Evolutionary conservation across 257 asterid species (phyloP), one percentile per base, ranked within the genome.

Genomic region (Forsythia viridissima): DNA sequence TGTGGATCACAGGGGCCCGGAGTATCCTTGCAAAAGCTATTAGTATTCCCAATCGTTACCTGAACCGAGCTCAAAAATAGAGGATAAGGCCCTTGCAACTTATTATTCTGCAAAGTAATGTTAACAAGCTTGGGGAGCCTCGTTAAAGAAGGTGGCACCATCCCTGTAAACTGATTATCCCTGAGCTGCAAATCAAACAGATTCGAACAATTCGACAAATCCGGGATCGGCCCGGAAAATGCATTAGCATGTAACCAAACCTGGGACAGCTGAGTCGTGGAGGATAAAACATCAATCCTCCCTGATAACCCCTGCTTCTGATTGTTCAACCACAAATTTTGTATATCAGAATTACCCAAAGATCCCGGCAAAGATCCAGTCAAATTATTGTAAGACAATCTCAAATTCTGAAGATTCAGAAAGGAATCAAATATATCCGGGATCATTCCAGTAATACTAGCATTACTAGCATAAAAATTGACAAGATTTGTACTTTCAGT

Each of bases 1-100:
- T 93, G 98, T 3, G 89, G 92, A 86, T 95, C 98, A 76, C 98
- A 95, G 30, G 94, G 93, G 36, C 97, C 96, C 0, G 97, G 95
- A 44, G 67, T 73, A 4, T 75, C 76, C 72, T 75, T 81, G 72
- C 98, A 95, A 24, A 93, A 95, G 82, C 92, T 87, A 79, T 95
- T 93, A 2, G 92, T 88, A 36, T 72, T 65, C 70, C 86, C 89
- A 38, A 91, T 21, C 0, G 36, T 72, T 0, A 66, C 79, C 1
- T 40, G 0, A 20, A 93, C 94, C 7, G 78, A 76, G 41, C 5
- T 30, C 0, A 75, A 46, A 77, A 95, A 92, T 63, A 77, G 75
- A 41, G 98, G 98, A 20, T 55, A 65, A 39, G 98, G 94, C 4
- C 99, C 99, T 80, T 93, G 98, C 73, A 95, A 75, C 66, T 84